Evolutionary conservation across 176 grass and related monocot species (phyloP).

Genomic region (Rhynchospora breviuscula): DNA sequence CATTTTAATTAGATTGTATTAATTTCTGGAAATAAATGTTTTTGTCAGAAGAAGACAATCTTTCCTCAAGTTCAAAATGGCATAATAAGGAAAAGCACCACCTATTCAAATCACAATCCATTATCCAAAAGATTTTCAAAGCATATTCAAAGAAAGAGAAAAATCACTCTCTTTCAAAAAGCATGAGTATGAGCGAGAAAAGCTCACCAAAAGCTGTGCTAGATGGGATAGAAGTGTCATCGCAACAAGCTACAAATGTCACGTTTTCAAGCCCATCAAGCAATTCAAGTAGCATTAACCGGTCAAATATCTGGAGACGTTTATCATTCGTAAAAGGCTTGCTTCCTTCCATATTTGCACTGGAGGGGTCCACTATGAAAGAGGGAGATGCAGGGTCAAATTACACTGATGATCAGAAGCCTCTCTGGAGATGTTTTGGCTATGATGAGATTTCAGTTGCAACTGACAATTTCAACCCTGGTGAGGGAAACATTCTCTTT

Average conservation of each 20-base stretch:
- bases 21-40: neutral
- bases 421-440: conserved; percentile 71
- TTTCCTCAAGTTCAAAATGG: conserved; percentile 56
- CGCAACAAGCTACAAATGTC: conserved; percentile 29
- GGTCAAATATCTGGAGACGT: conserved; percentile 58
- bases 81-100: conserved; percentile 35
- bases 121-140: conserved; percentile 58
- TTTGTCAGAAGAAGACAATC: conserved; percentile 32
- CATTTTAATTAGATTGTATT: neutral
- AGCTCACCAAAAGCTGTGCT: conserved; percentile 71
- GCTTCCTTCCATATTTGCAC: conserved; percentile 51
- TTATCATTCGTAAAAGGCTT: conserved; percentile 60
- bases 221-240: conserved; percentile 35
- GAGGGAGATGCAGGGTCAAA: conserved; percentile 34
- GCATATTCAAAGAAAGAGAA: conserved; percentile 47
- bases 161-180: conserved; percentile 28
- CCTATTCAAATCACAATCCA: conserved; percentile 20
- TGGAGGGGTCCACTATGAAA: conserved; percentile 35
- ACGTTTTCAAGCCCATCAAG: conserved; percentile 62
- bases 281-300: conserved; percentile 35
- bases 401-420: conserved; percentile 52
- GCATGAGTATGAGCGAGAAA: conserved; percentile 35
- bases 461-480: conserved; percentile 69
- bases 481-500: conserved; percentile 17
- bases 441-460: conserved; percentile 64